phyloP scores from a whole-genome alignment of 495 filamentous ascomycete species.

The Aspergillus bertholletiae region DNA sequence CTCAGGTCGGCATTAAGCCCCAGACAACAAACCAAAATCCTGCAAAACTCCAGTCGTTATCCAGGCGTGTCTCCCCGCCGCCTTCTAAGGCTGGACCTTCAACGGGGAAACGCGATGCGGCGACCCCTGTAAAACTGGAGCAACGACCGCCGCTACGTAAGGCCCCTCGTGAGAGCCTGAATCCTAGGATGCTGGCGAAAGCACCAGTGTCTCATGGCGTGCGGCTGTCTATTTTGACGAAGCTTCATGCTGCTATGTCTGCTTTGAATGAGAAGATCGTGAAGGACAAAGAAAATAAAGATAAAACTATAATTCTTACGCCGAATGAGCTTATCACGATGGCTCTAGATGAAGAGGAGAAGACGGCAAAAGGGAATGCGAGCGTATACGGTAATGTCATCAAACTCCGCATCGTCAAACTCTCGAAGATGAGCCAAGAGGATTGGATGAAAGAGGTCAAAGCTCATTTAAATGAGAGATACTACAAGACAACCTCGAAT shows the following conservation, averaged over 20 bases:
- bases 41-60: constrained; percentile 17
- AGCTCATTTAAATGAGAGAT: constrained; percentile 37
- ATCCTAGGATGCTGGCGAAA: constrained; percentile 73
- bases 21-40: constrained; percentile 1
- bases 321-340: constrained; percentile 69
- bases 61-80: constrained; percentile 41
- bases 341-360: constrained; percentile 83
- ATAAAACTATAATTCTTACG: constrained; percentile 57
- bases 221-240: constrained; percentile 63
- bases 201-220: constrained; percentile 67
- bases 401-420: constrained; percentile 68
- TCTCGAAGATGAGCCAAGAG: constrained; percentile 65
- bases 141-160: constrained; percentile 30
- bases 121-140: background rate
- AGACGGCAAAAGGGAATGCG: constrained; percentile 59
- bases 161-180: constrained; percentile 54
- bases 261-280: constrained; percentile 59
- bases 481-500: constrained; percentile 35
- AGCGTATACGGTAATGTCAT: constrained; percentile 77
- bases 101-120: constrained; percentile 21
- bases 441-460: constrained; percentile 59
- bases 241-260: constrained; percentile 71
- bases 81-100: constrained; percentile 21
- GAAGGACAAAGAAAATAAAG: constrained; percentile 49
- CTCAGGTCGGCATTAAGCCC: background rate